These are phyloP conservation scores for Lasiosphaeria hispida DNA, from an alignment of 495 filamentous ascomycete species.

Conservation along the genomic window DNA sequence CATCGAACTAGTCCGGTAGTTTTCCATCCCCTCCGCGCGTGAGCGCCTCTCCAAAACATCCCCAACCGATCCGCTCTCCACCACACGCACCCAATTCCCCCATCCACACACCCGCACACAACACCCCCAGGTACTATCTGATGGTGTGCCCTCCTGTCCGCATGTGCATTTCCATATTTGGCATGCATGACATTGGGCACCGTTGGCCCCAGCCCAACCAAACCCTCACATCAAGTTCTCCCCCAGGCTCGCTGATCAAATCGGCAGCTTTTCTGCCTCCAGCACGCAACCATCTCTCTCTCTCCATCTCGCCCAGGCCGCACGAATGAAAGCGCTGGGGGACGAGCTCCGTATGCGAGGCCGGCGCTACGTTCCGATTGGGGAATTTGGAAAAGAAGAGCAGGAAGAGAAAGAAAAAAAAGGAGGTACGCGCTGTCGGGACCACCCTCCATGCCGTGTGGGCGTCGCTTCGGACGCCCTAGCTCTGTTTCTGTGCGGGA, in stretches of 20 bases:
- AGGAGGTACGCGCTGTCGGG: background rate
- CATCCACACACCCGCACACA: too few species aligned
- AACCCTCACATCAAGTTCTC: background rate
- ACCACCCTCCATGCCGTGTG: background rate
- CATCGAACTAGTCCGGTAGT: too few species aligned
- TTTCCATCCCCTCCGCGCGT: too few species aligned
- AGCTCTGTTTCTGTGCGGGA: too few species aligned
- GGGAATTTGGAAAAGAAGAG: constrained; percentile 2
- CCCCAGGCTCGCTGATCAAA: background rate
- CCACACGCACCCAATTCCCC: too few species aligned
- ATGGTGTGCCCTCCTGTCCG: background rate
- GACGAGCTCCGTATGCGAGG: background rate
- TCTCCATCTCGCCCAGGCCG: background rate
- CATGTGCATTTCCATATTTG: constrained; percentile 4
- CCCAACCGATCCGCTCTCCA: too few species aligned
- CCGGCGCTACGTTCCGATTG: constrained; percentile 1
- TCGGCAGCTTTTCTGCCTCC: background rate
- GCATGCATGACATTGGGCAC: constrained; percentile 1
- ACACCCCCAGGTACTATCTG: too few species aligned
- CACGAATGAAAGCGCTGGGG: background rate
- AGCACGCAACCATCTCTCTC: background rate
- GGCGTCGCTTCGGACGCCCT: background rate
- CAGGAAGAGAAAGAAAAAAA: background rate
- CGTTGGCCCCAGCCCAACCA: constrained; percentile 7
- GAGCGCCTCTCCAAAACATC: too few species aligned